Evolutionary conservation across 73 alveolate genomes (phyloP).

Genomic region (Blepharisma stoltei): DNA sequence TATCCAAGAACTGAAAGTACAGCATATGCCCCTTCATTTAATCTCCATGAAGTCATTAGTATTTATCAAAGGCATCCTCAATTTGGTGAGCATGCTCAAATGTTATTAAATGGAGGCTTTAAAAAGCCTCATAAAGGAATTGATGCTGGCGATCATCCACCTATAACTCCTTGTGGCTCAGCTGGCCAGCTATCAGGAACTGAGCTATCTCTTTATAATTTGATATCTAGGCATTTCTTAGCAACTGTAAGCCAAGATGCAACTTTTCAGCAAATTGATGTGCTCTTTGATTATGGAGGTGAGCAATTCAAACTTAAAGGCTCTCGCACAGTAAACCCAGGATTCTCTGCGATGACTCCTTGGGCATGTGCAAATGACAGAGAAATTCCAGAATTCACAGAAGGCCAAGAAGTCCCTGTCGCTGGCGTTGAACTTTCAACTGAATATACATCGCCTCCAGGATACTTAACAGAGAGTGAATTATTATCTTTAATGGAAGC

Average conservation of each 20-base stretch:
- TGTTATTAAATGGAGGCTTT: conserved; percentile 23
- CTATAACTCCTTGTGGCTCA: conserved; percentile 98
- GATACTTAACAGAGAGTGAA: conserved; percentile 96
- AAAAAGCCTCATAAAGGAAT: conserved; percentile 83
- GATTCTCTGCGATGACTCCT: conserved; percentile 84
- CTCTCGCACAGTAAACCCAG: conserved; percentile 68
- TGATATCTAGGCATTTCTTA: conserved; percentile 92
- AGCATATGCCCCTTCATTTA: conserved; percentile 83
- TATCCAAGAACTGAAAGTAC: conserved; percentile 99
- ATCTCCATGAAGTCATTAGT: conserved; percentile 72
- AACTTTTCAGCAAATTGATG: conserved; percentile 78
- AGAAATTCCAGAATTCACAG: conserved; percentile 62
- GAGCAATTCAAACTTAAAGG: conserved; percentile 83
- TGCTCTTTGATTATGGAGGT: conserved; percentile 64
- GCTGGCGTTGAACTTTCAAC: conserved; percentile 24
- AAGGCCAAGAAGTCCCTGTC: conserved; percentile 35
- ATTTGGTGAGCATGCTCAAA: conserved; percentile 74
- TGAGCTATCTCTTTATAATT: conserved; percentile 77
- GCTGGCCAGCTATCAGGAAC: conserved; percentile 65
- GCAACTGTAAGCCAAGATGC: conserved; percentile 95
- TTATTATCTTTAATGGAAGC: conserved; percentile 96
- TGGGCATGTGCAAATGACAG: conserved; percentile 56
- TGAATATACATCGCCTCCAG: conserved; percentile 96
- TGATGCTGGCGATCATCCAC: conserved; percentile 99
- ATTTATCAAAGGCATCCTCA: conserved; percentile 59